Conservation (phyloP, 371 early-diverging fungal genomes). For the Syncephalastrum sp. region DNA sequence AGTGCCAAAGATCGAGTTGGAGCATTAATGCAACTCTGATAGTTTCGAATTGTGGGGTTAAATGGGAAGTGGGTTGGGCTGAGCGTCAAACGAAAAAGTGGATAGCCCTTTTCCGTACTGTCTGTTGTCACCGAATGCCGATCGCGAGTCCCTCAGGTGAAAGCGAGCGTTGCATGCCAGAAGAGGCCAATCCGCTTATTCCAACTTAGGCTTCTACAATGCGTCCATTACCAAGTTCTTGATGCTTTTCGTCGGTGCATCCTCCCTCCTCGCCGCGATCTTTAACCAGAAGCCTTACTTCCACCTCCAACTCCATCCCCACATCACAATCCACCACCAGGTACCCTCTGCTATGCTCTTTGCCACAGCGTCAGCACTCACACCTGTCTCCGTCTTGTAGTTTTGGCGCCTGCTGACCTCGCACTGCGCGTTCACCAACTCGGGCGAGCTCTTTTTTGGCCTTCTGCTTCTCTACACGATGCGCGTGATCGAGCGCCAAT, state of each 20-base stretch:
- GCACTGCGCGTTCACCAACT: slow-evolving; percentile 62
- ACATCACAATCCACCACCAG: slow-evolving; percentile 66
- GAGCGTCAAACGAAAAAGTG: too few relatives aligned
- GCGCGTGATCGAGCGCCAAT: slow-evolving; percentile 73
- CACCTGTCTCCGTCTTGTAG: slow-evolving; percentile 23
- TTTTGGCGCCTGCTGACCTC: slow-evolving; percentile 62
- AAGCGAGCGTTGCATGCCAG: too few relatives aligned
- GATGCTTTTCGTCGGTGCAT: slow-evolving; percentile 53
- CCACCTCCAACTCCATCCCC: slow-evolving; percentile 66
- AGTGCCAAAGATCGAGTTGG: too few relatives aligned
- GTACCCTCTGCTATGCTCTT: slow-evolving; percentile 27
- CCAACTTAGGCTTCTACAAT: slow-evolving; percentile 58
- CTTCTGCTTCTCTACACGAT: slow-evolving; percentile 64
- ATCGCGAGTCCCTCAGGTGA: too few relatives aligned
- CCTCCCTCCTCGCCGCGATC: slow-evolving; percentile 58
- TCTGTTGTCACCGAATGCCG: too few relatives aligned
- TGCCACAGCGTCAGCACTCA: not conserved
- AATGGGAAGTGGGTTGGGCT: too few relatives aligned
- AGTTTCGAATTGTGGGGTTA: too few relatives aligned
- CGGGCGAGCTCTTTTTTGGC: slow-evolving; percentile 70
- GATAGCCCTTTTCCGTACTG: too few relatives aligned
- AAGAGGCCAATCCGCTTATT: too few relatives aligned
- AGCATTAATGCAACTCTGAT: too few relatives aligned
- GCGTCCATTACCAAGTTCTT: slow-evolving; percentile 70
- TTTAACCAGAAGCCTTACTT: slow-evolving; percentile 55